Base-by-base conservation (phyloP, 805 yeast genomes). In the Candida hungchunana region DNA sequence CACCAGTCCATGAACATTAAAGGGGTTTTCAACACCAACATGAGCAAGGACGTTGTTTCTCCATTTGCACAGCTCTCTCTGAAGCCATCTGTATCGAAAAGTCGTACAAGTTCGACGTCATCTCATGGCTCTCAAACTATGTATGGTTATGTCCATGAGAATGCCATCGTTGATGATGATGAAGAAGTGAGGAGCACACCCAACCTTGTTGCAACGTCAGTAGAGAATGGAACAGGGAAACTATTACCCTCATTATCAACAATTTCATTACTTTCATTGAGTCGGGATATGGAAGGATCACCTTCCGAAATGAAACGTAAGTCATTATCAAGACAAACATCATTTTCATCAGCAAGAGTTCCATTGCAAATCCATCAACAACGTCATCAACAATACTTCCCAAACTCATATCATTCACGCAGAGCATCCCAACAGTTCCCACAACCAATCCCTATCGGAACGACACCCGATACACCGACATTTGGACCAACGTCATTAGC, bases 401-500 rank as follows among this genome's bases (percentile, higher is more conserved):
- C 39, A 25, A 42, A 38, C 28, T 22, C 46, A 4, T 29, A 22
- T 19, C 31, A 27, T 14, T 24, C 37, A 9, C 46, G 34, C 3
- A 43, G 36, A 15, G 17, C 32, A 19, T 37, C 31, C 11, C 43
- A 37, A 26, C 44, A 37, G 29, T 35, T 17, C 20, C 35, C 22
- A 39, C 50, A 31, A 31, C 47, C 40, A 17, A 44, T 40, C 18
- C 46, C 41, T 2, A 34, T 34, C 21, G 23, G 21, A n/a, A 33
- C 29, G 13, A 26, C 44, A 20, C 56, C 55, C 8, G 44, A 41
- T 0, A 51, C 57, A 1, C 57, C 57, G 19, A 33, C 26, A 15
- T 42, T 53, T 22, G 53, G 50, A 2, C 56, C 56, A 14, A 39
- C 43, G 3, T 50, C 55, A 2, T 25, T 51, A 3, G 40, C 46